Conservation (phyloP, 441 rosid species). For the Pelargonium australe region DNA sequence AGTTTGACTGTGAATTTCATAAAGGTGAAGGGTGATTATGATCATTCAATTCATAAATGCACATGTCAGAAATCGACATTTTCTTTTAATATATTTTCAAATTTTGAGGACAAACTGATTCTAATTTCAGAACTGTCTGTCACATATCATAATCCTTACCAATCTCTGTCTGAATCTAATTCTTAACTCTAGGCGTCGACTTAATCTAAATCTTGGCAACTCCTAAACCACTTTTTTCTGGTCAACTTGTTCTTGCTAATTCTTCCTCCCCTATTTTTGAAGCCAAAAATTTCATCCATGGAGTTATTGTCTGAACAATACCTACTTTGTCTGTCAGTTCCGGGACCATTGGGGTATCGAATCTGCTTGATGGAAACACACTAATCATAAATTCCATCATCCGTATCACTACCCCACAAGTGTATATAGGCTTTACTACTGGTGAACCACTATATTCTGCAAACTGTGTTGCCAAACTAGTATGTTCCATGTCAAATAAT, state of each 20-base stretch:
- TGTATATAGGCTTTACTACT: slow-evolving; percentile 26
- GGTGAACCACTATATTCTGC: slow-evolving; percentile 37
- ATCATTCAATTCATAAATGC: neutral
- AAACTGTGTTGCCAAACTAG: slow-evolving; percentile 33
- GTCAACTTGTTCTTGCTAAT: neutral
- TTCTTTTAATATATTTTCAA: no score
- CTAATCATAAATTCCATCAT: slow-evolving; percentile 27
- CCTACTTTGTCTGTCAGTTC: neutral
- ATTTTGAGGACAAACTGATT: no score
- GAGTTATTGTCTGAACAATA: slow-evolving; percentile 10
- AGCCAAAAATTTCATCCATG: neutral
- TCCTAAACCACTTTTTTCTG: slow-evolving; percentile 12
- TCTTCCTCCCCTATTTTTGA: neutral
- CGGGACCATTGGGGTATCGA: slow-evolving; percentile 3
- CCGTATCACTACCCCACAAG: slow-evolving; percentile 38
- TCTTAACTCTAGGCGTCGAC: neutral
- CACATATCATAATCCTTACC: slow-evolving; percentile 16
- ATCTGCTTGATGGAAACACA: slow-evolving; percentile 28
- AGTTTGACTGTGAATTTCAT: neutral
- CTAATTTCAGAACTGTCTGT: slow-evolving; percentile 10
- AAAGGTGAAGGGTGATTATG: neutral
- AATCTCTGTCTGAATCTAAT: neutral
- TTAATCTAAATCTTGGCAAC: neutral
- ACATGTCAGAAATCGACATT: neutral
- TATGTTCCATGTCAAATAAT: slow-evolving; percentile 43